Percentiles rank a stretch among this genome's conserved stretches.
phyloP scores from a whole-genome alignment of 371 early-diverging fungal species.

The Circinella umbellata region DNA sequence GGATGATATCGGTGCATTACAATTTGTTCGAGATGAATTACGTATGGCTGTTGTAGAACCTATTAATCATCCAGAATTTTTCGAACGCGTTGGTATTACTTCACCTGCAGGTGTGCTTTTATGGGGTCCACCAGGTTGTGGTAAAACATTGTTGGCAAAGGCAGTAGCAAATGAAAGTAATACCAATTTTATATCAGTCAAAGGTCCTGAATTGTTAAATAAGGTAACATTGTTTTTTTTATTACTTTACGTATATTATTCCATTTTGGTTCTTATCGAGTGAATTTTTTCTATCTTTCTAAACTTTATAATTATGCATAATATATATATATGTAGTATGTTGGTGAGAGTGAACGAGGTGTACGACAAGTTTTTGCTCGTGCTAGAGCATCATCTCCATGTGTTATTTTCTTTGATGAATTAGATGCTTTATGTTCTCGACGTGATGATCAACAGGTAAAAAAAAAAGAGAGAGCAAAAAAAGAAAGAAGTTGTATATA shows the following conservation, averaged over 20 bases:
- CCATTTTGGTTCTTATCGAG: too few relatives aligned
- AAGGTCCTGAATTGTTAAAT: slow-evolving; percentile 99
- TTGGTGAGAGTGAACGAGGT: slow-evolving; percentile 99
- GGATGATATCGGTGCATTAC: slow-evolving; percentile 96
- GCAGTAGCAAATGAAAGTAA: slow-evolving; percentile 98
- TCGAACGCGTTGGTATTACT: slow-evolving; percentile 91
- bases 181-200: slow-evolving; percentile 98
- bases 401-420: slow-evolving; percentile 99
- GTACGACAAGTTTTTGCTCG: slow-evolving; percentile 98
- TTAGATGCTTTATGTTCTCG: slow-evolving; percentile 94
- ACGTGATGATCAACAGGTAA: slow-evolving; percentile 81
- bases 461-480: slow-evolving; percentile 11
- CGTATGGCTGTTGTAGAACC: slow-evolving; percentile 98
- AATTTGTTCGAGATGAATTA: slow-evolving; percentile 88
- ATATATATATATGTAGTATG: slow-evolving; percentile 69
- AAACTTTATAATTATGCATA: neutral
- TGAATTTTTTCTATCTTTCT: too few relatives aligned
- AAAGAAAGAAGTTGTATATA: slow-evolving; percentile 9
- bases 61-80: slow-evolving; percentile 92
- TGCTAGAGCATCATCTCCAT: slow-evolving; percentile 95
- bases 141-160: slow-evolving; percentile 99
- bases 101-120: slow-evolving; percentile 96
- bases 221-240: slow-evolving; percentile 61
- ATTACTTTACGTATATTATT: too few relatives aligned
- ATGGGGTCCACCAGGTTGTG: slow-evolving; percentile 99